phyloP scores from a whole-genome alignment of 2,329 filamentous ascomycete species.

The Pseudopithomyces chartarum region DNA sequence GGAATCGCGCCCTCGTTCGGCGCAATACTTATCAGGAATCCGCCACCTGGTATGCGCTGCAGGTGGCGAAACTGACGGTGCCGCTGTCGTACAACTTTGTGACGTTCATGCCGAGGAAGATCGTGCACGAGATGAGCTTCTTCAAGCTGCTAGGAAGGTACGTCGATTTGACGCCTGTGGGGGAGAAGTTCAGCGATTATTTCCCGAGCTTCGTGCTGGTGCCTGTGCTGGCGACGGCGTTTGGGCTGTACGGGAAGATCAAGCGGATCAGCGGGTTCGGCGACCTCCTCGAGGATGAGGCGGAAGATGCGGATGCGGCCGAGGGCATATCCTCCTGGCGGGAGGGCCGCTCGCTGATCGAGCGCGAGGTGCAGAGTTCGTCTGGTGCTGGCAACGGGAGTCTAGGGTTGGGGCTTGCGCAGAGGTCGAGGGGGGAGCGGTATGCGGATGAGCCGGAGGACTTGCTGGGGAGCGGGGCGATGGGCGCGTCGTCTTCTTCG shows the following conservation, averaged over 20 bases:
- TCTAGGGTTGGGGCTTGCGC: slow-evolving; percentile 34
- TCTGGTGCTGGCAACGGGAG: slow-evolving; percentile 34
- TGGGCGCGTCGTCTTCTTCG: slow-evolving; percentile 7
- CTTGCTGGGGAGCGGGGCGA: slow-evolving; percentile 13
- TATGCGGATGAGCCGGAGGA: slow-evolving; percentile 32
- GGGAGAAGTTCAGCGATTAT: slow-evolving; percentile 81
- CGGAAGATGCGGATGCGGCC: slow-evolving; percentile 65
- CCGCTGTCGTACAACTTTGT: slow-evolving; percentile 96
- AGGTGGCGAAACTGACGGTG: slow-evolving; percentile 90
- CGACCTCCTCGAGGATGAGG: slow-evolving; percentile 75
- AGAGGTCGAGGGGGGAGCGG: slow-evolving; percentile 23
- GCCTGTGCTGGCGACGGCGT: slow-evolving; percentile 82
- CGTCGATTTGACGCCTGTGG: slow-evolving; percentile 82
- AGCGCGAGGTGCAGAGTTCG: slow-evolving; percentile 68
- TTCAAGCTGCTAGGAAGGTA: slow-evolving; percentile 83
- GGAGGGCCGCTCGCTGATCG: slow-evolving; percentile 88
- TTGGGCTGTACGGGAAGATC: slow-evolving; percentile 85
- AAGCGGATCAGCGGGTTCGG: slow-evolving; percentile 80
- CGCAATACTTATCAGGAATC: slow-evolving; percentile 92
- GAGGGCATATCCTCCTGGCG: slow-evolving; percentile 86
- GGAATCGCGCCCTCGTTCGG: slow-evolving; percentile 85
- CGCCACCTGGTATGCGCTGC: slow-evolving; percentile 93
- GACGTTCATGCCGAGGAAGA: slow-evolving; percentile 76
- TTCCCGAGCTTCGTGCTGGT: slow-evolving; percentile 89
- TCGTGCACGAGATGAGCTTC: slow-evolving; percentile 81